Conservation (phyloP, 1,139 yeast genomes). For the Kurtzmaniella quercitrusa region DNA sequence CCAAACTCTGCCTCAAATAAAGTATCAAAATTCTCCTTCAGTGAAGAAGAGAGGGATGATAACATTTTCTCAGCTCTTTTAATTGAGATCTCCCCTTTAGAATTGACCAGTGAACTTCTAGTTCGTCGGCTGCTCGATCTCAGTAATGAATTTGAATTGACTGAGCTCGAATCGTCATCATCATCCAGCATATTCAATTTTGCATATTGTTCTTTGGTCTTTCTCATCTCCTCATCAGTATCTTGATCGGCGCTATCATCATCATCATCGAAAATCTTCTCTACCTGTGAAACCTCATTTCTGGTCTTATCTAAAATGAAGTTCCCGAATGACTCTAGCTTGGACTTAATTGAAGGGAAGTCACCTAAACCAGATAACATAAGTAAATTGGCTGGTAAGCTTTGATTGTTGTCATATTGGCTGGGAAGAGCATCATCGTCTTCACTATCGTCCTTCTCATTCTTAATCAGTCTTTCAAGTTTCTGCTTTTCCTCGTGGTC, state of each 20-base stretch:
- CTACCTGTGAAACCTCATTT: not conserved
- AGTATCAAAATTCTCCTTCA: constrained; percentile 6
- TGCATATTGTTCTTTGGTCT: not conserved
- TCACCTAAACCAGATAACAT: not conserved
- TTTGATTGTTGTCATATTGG: not conserved
- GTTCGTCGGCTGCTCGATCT: not conserved
- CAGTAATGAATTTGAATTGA: not conserved
- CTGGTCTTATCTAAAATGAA: not conserved
- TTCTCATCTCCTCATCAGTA: not conserved
- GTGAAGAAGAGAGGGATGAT: constrained; percentile 2
- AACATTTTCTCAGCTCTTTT: not conserved
- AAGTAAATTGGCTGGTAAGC: not conserved
- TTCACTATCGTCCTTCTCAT: constrained; percentile 11
- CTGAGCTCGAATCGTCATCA: not conserved
- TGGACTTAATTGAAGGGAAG: not conserved
- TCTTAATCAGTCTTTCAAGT: not conserved
- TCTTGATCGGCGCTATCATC: not conserved
- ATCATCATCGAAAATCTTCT: not conserved
- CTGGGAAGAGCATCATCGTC: constrained; percentile 21
- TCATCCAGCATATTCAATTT: not conserved
- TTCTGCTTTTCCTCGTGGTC: not conserved
- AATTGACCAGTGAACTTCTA: constrained; percentile 2
- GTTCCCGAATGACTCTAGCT: not conserved
- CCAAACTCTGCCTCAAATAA: constrained; percentile 7
- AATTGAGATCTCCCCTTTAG: constrained; percentile 4